Evolutionary conservation across 1,284 basidiomycete species (phyloP), one percentile per base, ranked within the genome.

Genomic region (Rhizoctonia solani): DNA sequence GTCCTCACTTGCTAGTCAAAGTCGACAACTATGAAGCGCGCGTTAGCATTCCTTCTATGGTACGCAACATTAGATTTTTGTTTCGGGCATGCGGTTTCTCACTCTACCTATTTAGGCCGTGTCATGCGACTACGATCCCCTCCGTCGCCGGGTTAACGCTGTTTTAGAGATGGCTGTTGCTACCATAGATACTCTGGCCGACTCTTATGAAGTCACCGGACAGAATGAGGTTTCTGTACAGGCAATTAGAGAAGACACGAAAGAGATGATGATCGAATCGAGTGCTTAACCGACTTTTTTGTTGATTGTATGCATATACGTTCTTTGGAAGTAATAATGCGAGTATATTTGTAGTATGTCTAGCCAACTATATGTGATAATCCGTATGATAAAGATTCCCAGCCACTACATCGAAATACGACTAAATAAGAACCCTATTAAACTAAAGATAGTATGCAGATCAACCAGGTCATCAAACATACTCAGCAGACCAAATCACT

Each of bases 131-230:
- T 87, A 83, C 71, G 87, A 90, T 19, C 77, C 81, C 6, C 79
- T 97, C 34, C 85, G 81, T 71, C 87, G 84, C 71, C 85, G 94
- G 21, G 89, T 96, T 8, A 91, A 95, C 74, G 80, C 82, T 8
- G 92, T 96, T 13, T 79, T 97, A 4, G 91, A 92, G 76, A 93
- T 97, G 88, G 94, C 95, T 0, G 76, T 95, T 69, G 88, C 90
- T 8, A 95, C 94, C 4, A 85, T 95, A 63, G 92, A 87, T 75
- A 93, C 92, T 0, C 80, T 97, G 53, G 83, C 86, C 14, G 86
- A 89, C 73, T 81, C 87, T 1, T 92, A 88, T 23, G 58, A 61
- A 39, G 46, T 61, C 6, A 53, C 25, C 47, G 41, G 19, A 13
- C 44, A 61, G 13, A 39, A n/a, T 9, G 23, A 30, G 9, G 32